Evolutionary conservation across 73 alveolate species (phyloP).

Genomic region (Paramecium octaurelia): DNA sequence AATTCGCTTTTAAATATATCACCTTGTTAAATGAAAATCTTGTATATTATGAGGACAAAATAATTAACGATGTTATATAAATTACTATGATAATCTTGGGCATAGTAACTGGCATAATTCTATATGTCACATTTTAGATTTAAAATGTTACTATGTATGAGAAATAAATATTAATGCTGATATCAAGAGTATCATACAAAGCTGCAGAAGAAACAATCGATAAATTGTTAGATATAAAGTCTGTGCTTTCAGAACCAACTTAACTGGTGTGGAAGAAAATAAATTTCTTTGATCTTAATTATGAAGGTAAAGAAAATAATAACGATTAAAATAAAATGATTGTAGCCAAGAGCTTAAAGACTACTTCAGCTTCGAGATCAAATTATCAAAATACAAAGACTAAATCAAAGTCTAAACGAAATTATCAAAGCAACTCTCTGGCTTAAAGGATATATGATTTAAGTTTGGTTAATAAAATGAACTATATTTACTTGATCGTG

Average conservation of each 20-base stretch:
- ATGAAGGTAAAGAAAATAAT: background rate
- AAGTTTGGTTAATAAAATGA: background rate
- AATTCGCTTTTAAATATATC: slow-evolving; percentile 9
- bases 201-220: slow-evolving; percentile 18
- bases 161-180: slow-evolving; percentile 25
- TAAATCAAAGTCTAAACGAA: background rate
- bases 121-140: background rate
- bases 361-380: background rate
- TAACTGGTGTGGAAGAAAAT: slow-evolving; percentile 14
- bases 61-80: slow-evolving; percentile 10
- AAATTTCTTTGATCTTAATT: slow-evolving; percentile 11
- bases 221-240: background rate
- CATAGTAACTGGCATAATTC: background rate
- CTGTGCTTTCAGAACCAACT: background rate
- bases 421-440: background rate
- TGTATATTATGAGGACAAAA: slow-evolving; percentile 37
- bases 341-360: background rate
- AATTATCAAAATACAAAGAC: background rate
- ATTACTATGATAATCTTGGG: background rate
- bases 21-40: slow-evolving; percentile 14
- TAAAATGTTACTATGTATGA: background rate
- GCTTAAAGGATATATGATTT: slow-evolving; percentile 47
- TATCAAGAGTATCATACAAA: background rate
- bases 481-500: background rate
- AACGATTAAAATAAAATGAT: background rate